Conservation (phyloP, 106 monocot species). For the Chionographis japonica region DNA sequence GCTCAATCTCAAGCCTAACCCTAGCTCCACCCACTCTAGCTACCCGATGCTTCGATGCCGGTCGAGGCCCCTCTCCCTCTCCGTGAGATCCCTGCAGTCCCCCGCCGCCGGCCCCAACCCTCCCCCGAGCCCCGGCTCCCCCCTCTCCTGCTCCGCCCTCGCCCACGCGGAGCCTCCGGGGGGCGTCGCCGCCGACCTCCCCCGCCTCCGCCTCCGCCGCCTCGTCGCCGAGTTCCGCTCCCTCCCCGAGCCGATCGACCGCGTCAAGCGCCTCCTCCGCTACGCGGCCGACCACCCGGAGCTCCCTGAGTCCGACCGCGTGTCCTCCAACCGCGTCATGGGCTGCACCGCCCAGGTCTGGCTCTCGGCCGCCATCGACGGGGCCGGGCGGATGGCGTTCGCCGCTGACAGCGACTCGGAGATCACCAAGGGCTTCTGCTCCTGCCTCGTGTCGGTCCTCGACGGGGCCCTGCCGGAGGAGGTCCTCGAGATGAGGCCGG, state of each 20-base stretch:
- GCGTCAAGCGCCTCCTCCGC: slow-evolving; percentile 68
- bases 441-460: slow-evolving; percentile 64
- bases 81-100: neutral
- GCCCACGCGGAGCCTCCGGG: neutral
- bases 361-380: slow-evolving; percentile 35
- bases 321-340: slow-evolving; percentile 70
- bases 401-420: slow-evolving; percentile 89
- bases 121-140: slow-evolving; percentile 3
- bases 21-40: no score
- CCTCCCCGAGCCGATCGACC: slow-evolving; percentile 63
- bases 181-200: slow-evolving; percentile 3
- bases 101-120: slow-evolving; percentile 1
- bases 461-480: slow-evolving; percentile 80
- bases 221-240: slow-evolving; percentile 62
- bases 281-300: slow-evolving; percentile 63
- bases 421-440: slow-evolving; percentile 83
- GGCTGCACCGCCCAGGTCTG: slow-evolving; percentile 96
- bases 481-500: slow-evolving; percentile 53
- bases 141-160: slow-evolving; percentile 20
- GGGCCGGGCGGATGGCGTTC: slow-evolving; percentile 56
- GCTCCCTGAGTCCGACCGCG: slow-evolving; percentile 35
- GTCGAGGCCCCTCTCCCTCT: neutral
- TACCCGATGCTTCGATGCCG: no score
- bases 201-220: slow-evolving; percentile 29
- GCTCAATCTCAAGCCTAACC: no score